Evolutionary conservation across 768 basidiomycete species (phyloP), one percentile per base, ranked within the genome.

Genomic region (Hortiboletus campestris): DNA sequence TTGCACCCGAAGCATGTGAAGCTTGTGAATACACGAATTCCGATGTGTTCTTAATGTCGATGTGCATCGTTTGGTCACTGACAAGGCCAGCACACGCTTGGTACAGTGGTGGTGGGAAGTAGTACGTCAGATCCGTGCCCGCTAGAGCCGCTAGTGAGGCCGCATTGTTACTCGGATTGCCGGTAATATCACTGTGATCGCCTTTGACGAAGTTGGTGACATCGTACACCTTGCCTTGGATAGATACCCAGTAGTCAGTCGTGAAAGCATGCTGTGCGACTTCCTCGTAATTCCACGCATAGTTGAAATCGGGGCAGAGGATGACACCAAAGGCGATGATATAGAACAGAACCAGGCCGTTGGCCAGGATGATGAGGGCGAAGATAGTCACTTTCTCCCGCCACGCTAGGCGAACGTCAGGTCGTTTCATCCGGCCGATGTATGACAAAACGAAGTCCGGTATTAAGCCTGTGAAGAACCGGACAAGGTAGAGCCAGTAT

Each of bases 311-410:
- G 10, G 85, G 85, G 59, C 85, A 87, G 39, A 87, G 78, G 35
- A 87, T 71, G 22, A 70, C 56, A 35, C 85, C 85, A 63, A 87
- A 86, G 41, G 76, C 75, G 62, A 87, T 76, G 75, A 86, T 84
- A 66, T 84, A 86, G 74, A 87, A 87, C 60, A 87, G 67, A 55
- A 87, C 75, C 46, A 79, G 45, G 17, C 66, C 76, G 63, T 87
- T 87, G 50, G 77, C 64, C 34, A 80, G 53, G 53, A 81, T 59
- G 66, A 87, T 85, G 66, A 87, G 76, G 58, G 72, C 61, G 70
- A 80, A 86, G 60, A 87, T 86, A 7, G 85, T 80, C 49, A 86
- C 61, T 69, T 87, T 87, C 65, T 87, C 85, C 40, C 85, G 75
- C 86, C 86, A 87, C 0, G 85, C 85, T 42, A 86, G 77, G 47